These are phyloP conservation scores for Exophiala sp. DNA, from an alignment of 2,329 filamentous ascomycete genomes.

Conservation along the genomic window DNA sequence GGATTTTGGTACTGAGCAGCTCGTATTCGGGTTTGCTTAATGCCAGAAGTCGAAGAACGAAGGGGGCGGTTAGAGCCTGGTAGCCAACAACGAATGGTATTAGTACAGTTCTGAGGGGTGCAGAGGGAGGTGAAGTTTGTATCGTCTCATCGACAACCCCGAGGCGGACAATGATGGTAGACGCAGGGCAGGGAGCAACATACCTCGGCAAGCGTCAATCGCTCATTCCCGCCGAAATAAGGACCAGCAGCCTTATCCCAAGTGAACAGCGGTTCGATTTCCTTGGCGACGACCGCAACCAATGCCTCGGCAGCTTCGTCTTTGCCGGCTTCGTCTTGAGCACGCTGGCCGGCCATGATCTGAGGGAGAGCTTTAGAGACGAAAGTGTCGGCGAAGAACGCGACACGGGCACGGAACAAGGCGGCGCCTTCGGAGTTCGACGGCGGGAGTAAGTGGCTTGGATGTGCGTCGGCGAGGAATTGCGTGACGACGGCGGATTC, in stretches of 20 bases:
- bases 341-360: slow-evolving; percentile 44
- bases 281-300: slow-evolving; percentile 59
- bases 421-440: slow-evolving; percentile 35
- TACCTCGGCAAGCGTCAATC: slow-evolving; percentile 71
- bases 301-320: slow-evolving; percentile 49
- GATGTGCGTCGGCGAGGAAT: slow-evolving; percentile 67
- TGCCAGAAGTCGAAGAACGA: slow-evolving; percentile 59
- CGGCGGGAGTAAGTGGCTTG: slow-evolving; percentile 31
- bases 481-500: slow-evolving; percentile 70
- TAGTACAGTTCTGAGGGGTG: too few relatives aligned
- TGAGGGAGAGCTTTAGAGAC: slow-evolving; percentile 55
- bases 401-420: slow-evolving; percentile 62
- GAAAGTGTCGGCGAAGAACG: slow-evolving; percentile 70
- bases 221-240: slow-evolving; percentile 62
- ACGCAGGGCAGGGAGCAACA: slow-evolving; percentile 19
- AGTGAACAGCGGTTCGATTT: slow-evolving; percentile 67
- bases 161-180: neutral
- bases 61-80: slow-evolving; percentile 62
- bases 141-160: neutral
- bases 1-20: slow-evolving; percentile 47
- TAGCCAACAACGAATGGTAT: too few relatives aligned
- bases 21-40: slow-evolving; percentile 48
- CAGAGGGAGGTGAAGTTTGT: too few relatives aligned
- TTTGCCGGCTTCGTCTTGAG: slow-evolving; percentile 50
- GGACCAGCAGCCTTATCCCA: slow-evolving; percentile 36